Evolutionary conservation across 164 flowering plant genomes (phyloP), one percentile per base, ranked within the genome.

Genomic region (Vitis amurensis): DNA sequence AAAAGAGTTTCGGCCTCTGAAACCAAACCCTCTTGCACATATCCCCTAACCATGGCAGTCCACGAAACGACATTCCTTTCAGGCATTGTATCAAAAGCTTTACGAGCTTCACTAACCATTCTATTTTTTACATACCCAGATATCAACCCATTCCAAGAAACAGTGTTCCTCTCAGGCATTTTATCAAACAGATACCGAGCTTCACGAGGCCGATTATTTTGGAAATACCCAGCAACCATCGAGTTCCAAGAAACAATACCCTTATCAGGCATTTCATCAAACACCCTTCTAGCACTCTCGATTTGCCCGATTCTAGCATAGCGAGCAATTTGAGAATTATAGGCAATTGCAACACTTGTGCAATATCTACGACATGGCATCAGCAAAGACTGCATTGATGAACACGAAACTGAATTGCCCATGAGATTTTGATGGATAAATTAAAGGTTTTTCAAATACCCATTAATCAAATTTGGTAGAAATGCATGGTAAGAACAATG

Each of bases 31-130:
- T 78, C 83, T 63, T 86, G 81, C 12, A 86, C 85, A 61, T 87
- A 91, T 0, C 97, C 92, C 63, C 88, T 79, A 19, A 88, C 78
- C 90, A 89, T 86, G 4, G 90, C 74, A 57, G 94, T 91, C 97
- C 92, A 91, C 0, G 97, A 84, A 47, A 89, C 84, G 44, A 89
- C 86, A 76, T 91, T 86, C 51, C 87, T 71, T 27, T 86, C 86
- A 27, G 87, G 88, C 91, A 88, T 89, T 17, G 2, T 29, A 53
- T 91, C 90, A 68, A 91, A 91, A 23, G 79, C 67, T 31, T 55
- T 63, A 30, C 87, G 78, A 2, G 94, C 97, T 70, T 87, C 89
- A 8, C 23, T 62, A 10, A 87, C 47, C 90, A 84, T 88, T 50
- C 86, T 68, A 64, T 82, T 85, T 62, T 79, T 87, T 0, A 88